These are phyloP conservation scores for Claviceps fusiformis DNA, from an alignment of 2,329 filamentous ascomycete species.

Conservation along the genomic window DNA sequence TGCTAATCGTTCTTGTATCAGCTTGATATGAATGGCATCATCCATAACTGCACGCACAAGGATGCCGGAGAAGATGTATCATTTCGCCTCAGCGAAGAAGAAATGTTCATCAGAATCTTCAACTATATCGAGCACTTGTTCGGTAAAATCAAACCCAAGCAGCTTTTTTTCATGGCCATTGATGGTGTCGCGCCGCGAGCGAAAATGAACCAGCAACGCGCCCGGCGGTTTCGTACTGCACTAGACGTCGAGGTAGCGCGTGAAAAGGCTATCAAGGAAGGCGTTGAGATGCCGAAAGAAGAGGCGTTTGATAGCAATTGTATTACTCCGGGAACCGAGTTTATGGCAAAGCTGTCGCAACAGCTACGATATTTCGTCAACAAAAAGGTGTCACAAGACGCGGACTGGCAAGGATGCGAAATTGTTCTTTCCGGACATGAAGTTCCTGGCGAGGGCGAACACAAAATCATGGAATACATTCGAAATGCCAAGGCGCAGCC, in stretches of 20 bases:
- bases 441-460: conserved; percentile 93
- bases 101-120: conserved; percentile 99
- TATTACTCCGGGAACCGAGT: conserved; percentile 85
- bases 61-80: conserved; percentile 76
- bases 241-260: conserved; percentile 79
- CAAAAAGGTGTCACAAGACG: conserved; percentile 95
- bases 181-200: conserved; percentile 94
- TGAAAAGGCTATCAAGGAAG: conserved; percentile 83
- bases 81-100: conserved; percentile 88
- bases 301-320: conserved; percentile 98
- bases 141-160: conserved; percentile 95
- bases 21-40: conserved; percentile 98
- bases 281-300: conserved; percentile 86
- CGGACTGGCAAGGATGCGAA: conserved; percentile 94
- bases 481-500: conserved; percentile 92
- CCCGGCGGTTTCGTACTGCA: conserved; percentile 86
- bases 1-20: conserved; percentile 20
- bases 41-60: conserved; percentile 98
- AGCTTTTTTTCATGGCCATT: conserved; percentile 99
- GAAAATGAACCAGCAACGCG: conserved; percentile 99
- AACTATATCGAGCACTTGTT: conserved; percentile 99
- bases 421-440: conserved; percentile 95
- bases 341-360: conserved; percentile 90
- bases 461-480: conserved; percentile 99
- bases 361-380: conserved; percentile 98